These are phyloP conservation scores for Stachybotrys elegans DNA, from an alignment of 2,329 filamentous ascomycete genomes.

Conservation along the genomic window DNA sequence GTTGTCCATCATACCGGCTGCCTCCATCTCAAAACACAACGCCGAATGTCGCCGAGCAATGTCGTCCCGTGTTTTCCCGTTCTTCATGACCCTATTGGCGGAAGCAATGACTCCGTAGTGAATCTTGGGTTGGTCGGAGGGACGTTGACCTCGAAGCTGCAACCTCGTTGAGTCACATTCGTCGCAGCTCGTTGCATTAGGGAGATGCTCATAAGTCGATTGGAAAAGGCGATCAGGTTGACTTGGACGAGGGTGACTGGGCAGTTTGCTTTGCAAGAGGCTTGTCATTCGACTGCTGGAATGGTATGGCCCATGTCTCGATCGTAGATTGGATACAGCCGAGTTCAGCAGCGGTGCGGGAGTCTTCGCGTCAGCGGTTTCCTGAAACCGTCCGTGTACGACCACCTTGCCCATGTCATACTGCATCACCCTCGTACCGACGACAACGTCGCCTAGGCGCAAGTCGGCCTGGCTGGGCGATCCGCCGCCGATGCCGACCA, in stretches of 20 bases:
- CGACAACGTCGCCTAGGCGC: not conserved
- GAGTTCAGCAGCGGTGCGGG: not conserved
- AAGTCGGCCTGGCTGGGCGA: conserved; percentile 8
- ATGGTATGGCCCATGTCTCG: not conserved
- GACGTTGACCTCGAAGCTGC: not conserved
- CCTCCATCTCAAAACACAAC: conserved; percentile 21
- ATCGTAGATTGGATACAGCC: not conserved
- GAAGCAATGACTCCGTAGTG: conserved; percentile 10
- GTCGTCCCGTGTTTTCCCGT: not conserved
- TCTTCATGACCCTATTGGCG: conserved; percentile 6
- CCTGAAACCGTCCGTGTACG: not conserved
- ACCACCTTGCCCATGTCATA: not conserved
- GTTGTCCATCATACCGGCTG: conserved; percentile 14
- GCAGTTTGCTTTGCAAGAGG: not conserved
- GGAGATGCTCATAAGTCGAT: not conserved
- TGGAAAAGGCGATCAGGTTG: not conserved
- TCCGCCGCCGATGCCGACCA: conserved; percentile 22
- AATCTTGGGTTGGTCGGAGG: not conserved
- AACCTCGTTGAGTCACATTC: not conserved
- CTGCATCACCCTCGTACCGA: not conserved
- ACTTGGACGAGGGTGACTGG: not conserved
- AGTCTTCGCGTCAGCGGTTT: not conserved
- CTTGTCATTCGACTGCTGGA: not conserved
- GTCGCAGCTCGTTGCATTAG: not conserved
- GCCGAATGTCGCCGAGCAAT: not conserved